Percentiles rank a stretch among this genome's conserved stretches.
These are phyloP conservation scores for Penicillium goetzii DNA, from an alignment of 495 filamentous ascomycete species.

Conservation along the genomic window DNA sequence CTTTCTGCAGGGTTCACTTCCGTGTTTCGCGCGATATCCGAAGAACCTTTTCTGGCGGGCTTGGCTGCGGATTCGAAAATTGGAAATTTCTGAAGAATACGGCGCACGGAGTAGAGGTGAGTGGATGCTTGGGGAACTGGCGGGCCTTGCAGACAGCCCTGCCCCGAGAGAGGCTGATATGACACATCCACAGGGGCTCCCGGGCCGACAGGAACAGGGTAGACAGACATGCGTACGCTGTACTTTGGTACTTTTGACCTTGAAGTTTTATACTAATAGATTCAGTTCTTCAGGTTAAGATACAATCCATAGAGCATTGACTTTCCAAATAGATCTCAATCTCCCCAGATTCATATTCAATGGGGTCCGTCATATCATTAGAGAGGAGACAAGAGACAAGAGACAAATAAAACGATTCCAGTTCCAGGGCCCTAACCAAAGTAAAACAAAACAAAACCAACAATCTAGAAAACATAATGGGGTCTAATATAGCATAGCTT, in stretches of 20 bases:
- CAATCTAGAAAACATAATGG: slow-evolving; percentile 17
- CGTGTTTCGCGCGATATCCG: slow-evolving; percentile 20
- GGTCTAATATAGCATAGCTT: slow-evolving; percentile 10
- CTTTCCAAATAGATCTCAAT: background rate
- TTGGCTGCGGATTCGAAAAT: background rate
- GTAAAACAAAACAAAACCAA: slow-evolving; percentile 2
- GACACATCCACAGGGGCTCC: background rate
- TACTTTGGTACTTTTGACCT: background rate
- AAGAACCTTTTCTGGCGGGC: slow-evolving; percentile 4
- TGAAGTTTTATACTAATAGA: background rate
- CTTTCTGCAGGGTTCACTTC: background rate
- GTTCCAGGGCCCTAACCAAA: background rate
- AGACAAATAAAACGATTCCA: background rate
- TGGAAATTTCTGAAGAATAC: background rate
- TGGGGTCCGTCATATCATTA: background rate
- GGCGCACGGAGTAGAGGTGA: background rate
- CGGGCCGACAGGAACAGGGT: background rate
- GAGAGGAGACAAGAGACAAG: background rate
- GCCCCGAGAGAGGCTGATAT: too few species aligned
- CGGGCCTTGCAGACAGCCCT: background rate
- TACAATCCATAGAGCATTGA: background rate
- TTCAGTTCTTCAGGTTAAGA: background rate
- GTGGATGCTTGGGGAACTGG: background rate
- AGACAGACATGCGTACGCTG: background rate
- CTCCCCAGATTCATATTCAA: background rate